Evolutionary conservation across 352 stramenopile genomes (phyloP).

Genomic region (Lagenidium giganteum): DNA sequence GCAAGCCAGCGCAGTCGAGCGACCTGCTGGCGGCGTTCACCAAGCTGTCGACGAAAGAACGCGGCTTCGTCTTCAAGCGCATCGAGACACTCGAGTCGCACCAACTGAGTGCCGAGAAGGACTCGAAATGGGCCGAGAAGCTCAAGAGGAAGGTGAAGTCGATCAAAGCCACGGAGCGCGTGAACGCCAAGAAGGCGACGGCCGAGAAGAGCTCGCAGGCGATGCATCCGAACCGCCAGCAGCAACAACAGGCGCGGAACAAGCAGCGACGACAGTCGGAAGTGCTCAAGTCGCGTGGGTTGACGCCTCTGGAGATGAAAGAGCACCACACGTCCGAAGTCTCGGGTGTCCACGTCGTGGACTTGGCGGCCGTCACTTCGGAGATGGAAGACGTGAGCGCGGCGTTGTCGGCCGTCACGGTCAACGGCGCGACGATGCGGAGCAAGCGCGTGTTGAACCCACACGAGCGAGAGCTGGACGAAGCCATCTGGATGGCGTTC

Average conservation of each 20-base stretch:
- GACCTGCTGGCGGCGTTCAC: constrained; percentile 53
- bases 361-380: constrained; percentile 35
- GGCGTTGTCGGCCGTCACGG: constrained; percentile 14
- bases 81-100: constrained; percentile 78
- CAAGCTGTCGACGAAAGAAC: constrained; percentile 56
- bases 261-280: constrained; percentile 55
- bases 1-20: constrained; percentile 4
- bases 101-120: constrained; percentile 19
- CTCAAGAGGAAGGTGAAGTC: constrained; percentile 65
- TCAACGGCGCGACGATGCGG: constrained; percentile 52
- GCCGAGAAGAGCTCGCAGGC: constrained; percentile 4
- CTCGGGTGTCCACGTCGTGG: constrained; percentile 57
- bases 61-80: constrained; percentile 72
- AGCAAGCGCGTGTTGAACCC: constrained; percentile 75
- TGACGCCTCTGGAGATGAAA: constrained; percentile 42
- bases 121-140: constrained; percentile 55
- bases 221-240: constrained; percentile 15
- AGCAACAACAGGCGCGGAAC: constrained; percentile 52
- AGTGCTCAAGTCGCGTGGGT: constrained; percentile 38
- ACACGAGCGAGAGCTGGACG: constrained; percentile 68
- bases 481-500: constrained; percentile 78
- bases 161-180: constrained; percentile 32
- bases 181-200: constrained; percentile 30
- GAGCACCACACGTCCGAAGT: constrained; percentile 57
- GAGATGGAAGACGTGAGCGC: neutral